phyloP scores from a whole-genome alignment of 768 basidiomycete species.

The Termitomyces sp. region DNA sequence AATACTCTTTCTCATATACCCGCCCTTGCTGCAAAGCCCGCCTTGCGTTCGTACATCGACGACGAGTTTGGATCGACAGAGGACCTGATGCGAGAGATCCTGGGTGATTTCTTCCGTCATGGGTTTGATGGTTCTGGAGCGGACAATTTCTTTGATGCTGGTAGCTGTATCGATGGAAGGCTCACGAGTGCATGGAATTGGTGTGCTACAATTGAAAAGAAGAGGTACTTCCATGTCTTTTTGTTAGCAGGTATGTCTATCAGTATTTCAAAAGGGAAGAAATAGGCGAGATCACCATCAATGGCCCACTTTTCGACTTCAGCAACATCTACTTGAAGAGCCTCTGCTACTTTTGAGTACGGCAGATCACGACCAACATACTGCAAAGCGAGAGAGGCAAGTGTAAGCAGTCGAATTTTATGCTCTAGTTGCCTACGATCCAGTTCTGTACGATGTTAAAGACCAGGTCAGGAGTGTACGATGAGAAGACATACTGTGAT shows the following conservation, averaged over 20 bases:
- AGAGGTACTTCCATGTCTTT: slow-evolving; percentile 77
- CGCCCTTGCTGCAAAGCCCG: slow-evolving; percentile 58
- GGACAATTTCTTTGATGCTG: slow-evolving; percentile 87
- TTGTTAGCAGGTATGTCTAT: slow-evolving; percentile 59
- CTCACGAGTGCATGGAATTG: slow-evolving; percentile 92
- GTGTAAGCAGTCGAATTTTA: slow-evolving; percentile 75
- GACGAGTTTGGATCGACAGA: slow-evolving; percentile 78
- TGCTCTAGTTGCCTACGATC: slow-evolving; percentile 56
- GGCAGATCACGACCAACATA: slow-evolving; percentile 70
- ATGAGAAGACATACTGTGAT: slow-evolving; percentile 45
- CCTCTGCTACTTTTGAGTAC: slow-evolving; percentile 64
- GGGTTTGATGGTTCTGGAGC: slow-evolving; percentile 91
- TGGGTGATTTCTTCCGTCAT: slow-evolving; percentile 83
- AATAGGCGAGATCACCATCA: slow-evolving; percentile 49
- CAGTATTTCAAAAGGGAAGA: background rate
- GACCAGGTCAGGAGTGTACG: slow-evolving; percentile 3
- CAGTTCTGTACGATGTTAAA: slow-evolving; percentile 37
- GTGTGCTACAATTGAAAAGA: slow-evolving; percentile 84
- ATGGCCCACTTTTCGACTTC: slow-evolving; percentile 87
- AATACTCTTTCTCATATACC: slow-evolving; percentile 75
- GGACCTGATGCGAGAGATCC: slow-evolving; percentile 61
- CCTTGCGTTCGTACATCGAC: slow-evolving; percentile 71
- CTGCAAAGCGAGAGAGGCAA: slow-evolving; percentile 73
- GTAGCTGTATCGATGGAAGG: slow-evolving; percentile 79
- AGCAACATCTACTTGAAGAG: slow-evolving; percentile 55